A percentile compares a stretch with the other conserved stretches of the same genome.
Evolutionary conservation across 768 basidiomycete species (phyloP).

Genomic region (Kwoniella dendrophila): DNA sequence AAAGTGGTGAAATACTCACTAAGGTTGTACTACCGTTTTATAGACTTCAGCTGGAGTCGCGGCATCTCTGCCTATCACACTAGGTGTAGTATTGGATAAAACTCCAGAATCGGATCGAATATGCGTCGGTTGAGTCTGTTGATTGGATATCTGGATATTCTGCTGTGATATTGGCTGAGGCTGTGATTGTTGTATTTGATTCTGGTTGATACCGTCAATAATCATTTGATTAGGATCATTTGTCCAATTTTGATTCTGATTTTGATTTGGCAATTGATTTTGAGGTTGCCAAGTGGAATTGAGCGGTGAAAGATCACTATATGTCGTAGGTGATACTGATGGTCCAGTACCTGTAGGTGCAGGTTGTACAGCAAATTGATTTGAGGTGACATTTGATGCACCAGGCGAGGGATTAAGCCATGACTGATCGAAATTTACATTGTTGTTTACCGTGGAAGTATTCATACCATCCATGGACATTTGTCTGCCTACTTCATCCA

Average conservation of each 20-base stretch:
- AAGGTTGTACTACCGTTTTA: constrained; percentile 59
- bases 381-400: constrained; percentile 1
- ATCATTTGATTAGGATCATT: constrained; percentile 12
- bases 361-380: constrained; percentile 10
- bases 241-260: background rate
- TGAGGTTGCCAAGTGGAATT: constrained; percentile 12
- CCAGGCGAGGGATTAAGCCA: constrained; percentile 20
- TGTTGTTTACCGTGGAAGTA: background rate
- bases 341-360: constrained; percentile 18
- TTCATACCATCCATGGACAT: constrained; percentile 18
- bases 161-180: background rate
- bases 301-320: constrained; percentile 17
- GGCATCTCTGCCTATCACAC: constrained; percentile 13
- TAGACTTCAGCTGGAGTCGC: constrained; percentile 61
- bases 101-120: too few relatives aligned
- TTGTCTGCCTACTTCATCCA: constrained; percentile 21
- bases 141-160: background rate
- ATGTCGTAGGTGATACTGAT: constrained; percentile 17
- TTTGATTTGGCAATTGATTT: constrained; percentile 4
- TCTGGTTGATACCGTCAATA: constrained; percentile 11
- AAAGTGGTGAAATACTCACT: background rate
- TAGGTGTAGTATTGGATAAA: background rate
- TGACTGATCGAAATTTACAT: constrained; percentile 13
- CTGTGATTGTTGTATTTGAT: background rate
- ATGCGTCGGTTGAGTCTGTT: too few relatives aligned